Evolutionary conservation across 2,329 filamentous ascomycete species (phyloP).

Genomic region (Fusarium torulosum): DNA sequence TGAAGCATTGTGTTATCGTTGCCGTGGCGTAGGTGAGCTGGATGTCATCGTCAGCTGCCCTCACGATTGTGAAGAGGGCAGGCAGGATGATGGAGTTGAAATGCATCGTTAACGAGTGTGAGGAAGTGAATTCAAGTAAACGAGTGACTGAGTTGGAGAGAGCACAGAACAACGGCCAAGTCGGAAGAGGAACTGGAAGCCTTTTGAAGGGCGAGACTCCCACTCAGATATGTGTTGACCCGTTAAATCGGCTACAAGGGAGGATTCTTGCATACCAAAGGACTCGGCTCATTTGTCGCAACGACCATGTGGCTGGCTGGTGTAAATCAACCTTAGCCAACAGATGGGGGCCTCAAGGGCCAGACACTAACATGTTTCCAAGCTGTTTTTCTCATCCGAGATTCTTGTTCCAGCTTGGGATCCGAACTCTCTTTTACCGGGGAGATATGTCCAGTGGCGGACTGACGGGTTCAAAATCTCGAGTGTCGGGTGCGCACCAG

Average conservation of each 20-base stretch:
- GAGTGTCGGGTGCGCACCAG: no score
- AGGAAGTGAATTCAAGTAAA: background rate
- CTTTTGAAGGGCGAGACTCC: background rate
- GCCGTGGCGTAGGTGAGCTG: conserved; percentile 21
- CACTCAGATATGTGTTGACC: background rate
- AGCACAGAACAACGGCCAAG: no score
- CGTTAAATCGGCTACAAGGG: background rate
- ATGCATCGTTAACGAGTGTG: conserved; percentile 15
- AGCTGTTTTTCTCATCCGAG: background rate
- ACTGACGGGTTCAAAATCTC: background rate
- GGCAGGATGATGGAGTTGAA: conserved; percentile 13
- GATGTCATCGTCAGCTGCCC: conserved; percentile 9
- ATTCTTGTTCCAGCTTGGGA: background rate
- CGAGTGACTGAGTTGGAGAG: conserved; percentile 4
- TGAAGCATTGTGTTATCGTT: conserved; percentile 35
- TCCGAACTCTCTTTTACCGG: background rate
- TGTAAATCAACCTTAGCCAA: background rate
- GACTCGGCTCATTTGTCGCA: background rate
- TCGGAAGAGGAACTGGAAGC: no score
- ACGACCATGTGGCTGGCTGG: conserved; percentile 4
- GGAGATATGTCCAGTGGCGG: background rate
- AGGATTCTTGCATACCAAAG: background rate
- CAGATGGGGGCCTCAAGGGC: background rate
- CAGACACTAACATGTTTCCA: background rate
- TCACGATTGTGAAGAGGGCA: background rate